phyloP scores from a whole-genome alignment of 2,329 filamentous ascomycete species.

The Phyllosticta paracitricarpa region DNA sequence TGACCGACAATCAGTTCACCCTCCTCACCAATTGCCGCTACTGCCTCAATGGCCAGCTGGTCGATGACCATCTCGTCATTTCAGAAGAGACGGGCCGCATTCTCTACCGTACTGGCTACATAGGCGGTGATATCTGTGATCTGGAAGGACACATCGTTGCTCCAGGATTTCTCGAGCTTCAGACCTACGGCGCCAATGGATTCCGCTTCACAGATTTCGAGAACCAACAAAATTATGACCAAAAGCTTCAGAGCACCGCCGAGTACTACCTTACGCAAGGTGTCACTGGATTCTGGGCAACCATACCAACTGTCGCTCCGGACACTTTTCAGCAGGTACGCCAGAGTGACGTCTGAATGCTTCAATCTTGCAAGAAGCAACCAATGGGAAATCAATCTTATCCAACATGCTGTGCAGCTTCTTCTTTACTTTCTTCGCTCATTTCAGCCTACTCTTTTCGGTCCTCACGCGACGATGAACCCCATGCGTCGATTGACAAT shows the following conservation, averaged over 20 bases:
- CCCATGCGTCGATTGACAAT: not conserved
- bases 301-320: constrained; percentile 40
- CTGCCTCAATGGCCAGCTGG: constrained; percentile 33
- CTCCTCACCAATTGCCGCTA: constrained; percentile 38
- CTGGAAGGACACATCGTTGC: constrained; percentile 41
- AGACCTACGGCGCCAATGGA: constrained; percentile 44
- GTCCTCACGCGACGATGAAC: not conserved
- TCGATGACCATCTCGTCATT: constrained; percentile 35
- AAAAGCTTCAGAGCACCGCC: constrained; percentile 37
- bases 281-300: constrained; percentile 45
- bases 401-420: not conserved
- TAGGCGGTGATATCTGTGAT: constrained; percentile 37
- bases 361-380: not conserved
- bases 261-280: constrained; percentile 41
- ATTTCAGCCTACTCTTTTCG: not conserved
- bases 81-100: constrained; percentile 36
- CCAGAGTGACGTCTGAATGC: not conserved
- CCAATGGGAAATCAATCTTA: not conserved
- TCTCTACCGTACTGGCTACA: constrained; percentile 32
- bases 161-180: constrained; percentile 46
- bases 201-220: constrained; percentile 46
- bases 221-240: constrained; percentile 31
- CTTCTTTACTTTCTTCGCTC: not conserved
- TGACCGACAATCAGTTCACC: constrained; percentile 34
- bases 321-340: constrained; percentile 37